Base-by-base conservation (phyloP, 495 filamentous ascomycete genomes). In the Venustampulla echinocandica region DNA sequence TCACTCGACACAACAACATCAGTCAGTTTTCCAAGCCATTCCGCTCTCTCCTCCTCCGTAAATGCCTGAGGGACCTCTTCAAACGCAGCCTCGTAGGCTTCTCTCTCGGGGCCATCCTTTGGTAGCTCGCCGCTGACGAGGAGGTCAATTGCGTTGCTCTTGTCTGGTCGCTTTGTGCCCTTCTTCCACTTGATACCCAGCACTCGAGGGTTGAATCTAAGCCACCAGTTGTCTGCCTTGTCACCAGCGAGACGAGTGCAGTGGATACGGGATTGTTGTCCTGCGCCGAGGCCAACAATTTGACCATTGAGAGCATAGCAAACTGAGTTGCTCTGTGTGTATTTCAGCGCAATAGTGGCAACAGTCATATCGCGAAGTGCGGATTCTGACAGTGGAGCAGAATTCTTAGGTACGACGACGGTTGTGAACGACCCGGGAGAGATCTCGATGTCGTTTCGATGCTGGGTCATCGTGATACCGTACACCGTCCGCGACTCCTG, bases 151-250 rank as follows among this genome's bases (percentile, higher is more conserved):
- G 88, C 90, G 63, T 98, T 98, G 75, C 82, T 90, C 75, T 97
- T 98, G 63, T 97, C 90, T 28, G 92, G 76, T 33, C 93, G 79
- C 77, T 96, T 97, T 57, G 84, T 85, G 44, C 92, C 90, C 65
- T 90, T 87, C 78, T 94, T 96, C 84, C 85, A 98, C 70, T 90
- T 87, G 64, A 97, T 79, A 59, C 74, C 73, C 24, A 95, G 72
- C 5, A 89, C 80, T 27, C 85, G 84, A 42, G 87, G 82, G 70
- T 95, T 84, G 77, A 95, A 96, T 56, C 92, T 82, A 69, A 97
- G 81, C 92, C 92, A 98, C 92, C 92, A 98, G 73, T 90, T 94
- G 66, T 98, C 92, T 39, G 89, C 87, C 73, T 98, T 98, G 70
- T 95, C 92, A 52, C 93, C 92, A n/a, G 92, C 92, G 33, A 98